phyloP scores from a whole-genome alignment of 495 filamentous ascomycete genomes.

The Pseudevernia furfuracea region DNA sequence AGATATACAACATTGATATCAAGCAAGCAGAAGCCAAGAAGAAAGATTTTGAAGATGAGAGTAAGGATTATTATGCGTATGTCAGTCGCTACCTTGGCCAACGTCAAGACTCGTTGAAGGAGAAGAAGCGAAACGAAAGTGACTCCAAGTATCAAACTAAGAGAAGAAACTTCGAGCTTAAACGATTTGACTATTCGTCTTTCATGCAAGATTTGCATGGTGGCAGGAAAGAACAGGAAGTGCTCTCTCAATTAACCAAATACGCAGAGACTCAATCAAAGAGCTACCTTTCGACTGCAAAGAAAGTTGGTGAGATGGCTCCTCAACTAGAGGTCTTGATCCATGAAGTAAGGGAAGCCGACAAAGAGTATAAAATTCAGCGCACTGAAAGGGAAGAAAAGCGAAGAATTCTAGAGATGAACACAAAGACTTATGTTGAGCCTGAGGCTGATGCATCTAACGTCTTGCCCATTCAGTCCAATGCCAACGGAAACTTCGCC shows the following conservation, averaged over 20 bases:
- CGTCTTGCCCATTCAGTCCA: conserved; percentile 23
- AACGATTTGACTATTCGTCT: conserved; percentile 95
- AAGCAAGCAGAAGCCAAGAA: conserved; percentile 97
- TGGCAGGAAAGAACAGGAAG: conserved; percentile 94
- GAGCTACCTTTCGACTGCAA: conserved; percentile 70
- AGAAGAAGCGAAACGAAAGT: conserved; percentile 90
- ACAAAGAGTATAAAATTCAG: conserved; percentile 93
- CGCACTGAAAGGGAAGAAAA: conserved; percentile 91
- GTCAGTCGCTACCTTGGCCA: conserved; percentile 92
- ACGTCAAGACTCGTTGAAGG: conserved; percentile 88
- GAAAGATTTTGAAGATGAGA: conserved; percentile 97
- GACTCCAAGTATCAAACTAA: conserved; percentile 95
- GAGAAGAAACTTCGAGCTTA: conserved; percentile 88
- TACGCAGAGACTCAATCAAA: conserved; percentile 88
- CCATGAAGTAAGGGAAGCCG: conserved; percentile 78
- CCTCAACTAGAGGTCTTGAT: conserved; percentile 91
- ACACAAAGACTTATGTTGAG: conserved; percentile 70
- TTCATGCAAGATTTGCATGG: conserved; percentile 99
- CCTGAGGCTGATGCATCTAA: conserved; percentile 46
- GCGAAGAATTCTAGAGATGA: conserved; percentile 80
- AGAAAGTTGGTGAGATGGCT: conserved; percentile 78
- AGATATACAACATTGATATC: conserved; percentile 89
- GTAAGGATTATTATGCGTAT: conserved; percentile 93
- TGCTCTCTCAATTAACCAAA: conserved; percentile 89
- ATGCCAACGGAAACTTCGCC: conserved; percentile 29